Evolutionary conservation across 805 yeast genomes (phyloP).

Genomic region (Lachancea nothofagi): DNA sequence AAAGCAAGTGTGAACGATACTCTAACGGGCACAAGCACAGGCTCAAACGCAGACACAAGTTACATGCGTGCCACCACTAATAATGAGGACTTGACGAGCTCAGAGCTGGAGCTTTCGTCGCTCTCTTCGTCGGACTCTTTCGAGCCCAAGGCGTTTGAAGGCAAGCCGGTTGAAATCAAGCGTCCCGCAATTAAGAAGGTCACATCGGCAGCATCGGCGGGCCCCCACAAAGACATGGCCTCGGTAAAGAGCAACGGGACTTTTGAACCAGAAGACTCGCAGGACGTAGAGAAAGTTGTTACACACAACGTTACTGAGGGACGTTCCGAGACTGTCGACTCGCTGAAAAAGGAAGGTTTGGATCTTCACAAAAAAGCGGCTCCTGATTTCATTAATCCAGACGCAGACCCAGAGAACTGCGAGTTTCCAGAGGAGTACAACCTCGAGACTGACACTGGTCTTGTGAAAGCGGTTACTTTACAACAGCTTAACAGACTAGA

Average conservation of each 20-base stretch:
- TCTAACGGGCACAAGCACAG: not conserved
- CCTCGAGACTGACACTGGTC: slow-evolving; percentile 60
- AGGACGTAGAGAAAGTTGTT: slow-evolving; percentile 20
- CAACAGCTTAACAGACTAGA: slow-evolving; percentile 45
- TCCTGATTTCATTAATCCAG: slow-evolving; percentile 23
- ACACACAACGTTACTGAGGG: slow-evolving; percentile 22
- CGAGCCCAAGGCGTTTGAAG: slow-evolving; percentile 10
- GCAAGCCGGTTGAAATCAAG: slow-evolving; percentile 4
- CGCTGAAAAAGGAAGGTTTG: slow-evolving; percentile 16
- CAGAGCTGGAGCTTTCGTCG: slow-evolving; percentile 10
- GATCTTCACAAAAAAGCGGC: slow-evolving; percentile 12
- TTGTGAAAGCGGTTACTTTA: slow-evolving; percentile 54
- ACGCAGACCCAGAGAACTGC: slow-evolving; percentile 12
- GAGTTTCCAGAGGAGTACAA: slow-evolving; percentile 65
- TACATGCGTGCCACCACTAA: slow-evolving; percentile 4
- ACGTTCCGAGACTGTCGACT: slow-evolving; percentile 24
- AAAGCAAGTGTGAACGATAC: not conserved
- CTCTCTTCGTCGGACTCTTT: slow-evolving; percentile 9
- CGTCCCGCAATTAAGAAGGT: not conserved
- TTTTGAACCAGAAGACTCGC: slow-evolving; percentile 14
- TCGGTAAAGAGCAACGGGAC: slow-evolving; percentile 14
- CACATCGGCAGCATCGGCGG: not conserved
- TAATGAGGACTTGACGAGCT: slow-evolving; percentile 7
- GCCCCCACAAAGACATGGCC: not conserved
- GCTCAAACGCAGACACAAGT: not conserved